Evolutionary conservation across 2,329 filamentous ascomycete genomes (phyloP), one percentile per base, ranked within the genome.

Genomic region (Penicillium sp.): DNA sequence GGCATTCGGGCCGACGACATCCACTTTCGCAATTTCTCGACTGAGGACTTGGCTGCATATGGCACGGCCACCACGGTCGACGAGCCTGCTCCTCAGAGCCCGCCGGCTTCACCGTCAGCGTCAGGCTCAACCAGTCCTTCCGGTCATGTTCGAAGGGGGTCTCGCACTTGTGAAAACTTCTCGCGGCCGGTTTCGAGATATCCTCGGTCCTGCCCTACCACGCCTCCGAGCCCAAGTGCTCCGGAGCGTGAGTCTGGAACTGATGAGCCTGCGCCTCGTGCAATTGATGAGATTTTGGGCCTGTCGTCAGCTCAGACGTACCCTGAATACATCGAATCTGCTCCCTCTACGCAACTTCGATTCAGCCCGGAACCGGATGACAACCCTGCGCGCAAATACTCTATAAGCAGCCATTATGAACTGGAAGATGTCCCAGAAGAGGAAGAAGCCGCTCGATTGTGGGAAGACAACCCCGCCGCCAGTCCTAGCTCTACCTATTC

Each of bases 1-100:
- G 79, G 78, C 8, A 81, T 81, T 44, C 72, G 72, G 42, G 76
- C 76, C 2, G 72, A 78, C 15, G 71, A 76, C 49, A 63, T 81
- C 27, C 66, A 70, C 45, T 69, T 66, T 52, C 62, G 59, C 28
- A 66, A 66, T 49, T 64, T 65, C 49, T 70, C 67, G 8, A 52
- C 62, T 2, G 68, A 72, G 13, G 60, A 67, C 37, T 53, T 67
- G 27, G 44, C 51, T 32, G 46, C 54, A 12, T 55, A 51, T 48
- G 57, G 59, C 15, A 55, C 55, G 5, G 57, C 58, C 15, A 63
- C 56, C 28, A 59, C 59, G 4, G 53, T 56, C 3, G 60, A 64
- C 44, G 59, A 54, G 37, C 52, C 58, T 39, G 43, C 37, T 56
- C 28, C 44, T 47, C 52, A 54, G 64, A 68, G 66, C 40, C 65